A percentile compares a stretch with the other conserved stretches of the same genome.
These are phyloP conservation scores for Myxozyma kluyveri DNA, from an alignment of 805 yeast species.

Conservation along the genomic window DNA sequence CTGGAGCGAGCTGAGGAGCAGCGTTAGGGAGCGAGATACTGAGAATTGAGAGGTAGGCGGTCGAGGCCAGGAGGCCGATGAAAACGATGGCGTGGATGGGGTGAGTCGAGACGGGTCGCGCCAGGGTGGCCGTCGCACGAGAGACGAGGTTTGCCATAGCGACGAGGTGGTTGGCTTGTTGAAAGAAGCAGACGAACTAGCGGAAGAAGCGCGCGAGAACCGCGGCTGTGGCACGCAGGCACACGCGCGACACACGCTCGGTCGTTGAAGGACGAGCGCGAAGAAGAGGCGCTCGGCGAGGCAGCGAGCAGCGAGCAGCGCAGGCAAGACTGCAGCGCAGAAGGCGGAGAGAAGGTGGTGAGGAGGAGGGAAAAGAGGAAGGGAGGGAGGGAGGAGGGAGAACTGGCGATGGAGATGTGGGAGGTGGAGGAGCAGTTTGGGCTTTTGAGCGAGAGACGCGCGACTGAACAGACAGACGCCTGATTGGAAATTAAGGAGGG, in stretches of 20 bases:
- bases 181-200: background rate
- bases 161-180: background rate
- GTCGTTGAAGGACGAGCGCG: background rate
- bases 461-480: background rate
- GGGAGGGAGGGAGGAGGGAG: background rate
- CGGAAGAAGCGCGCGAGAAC: background rate
- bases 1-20: slow-evolving; percentile 22
- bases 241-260: background rate
- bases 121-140: slow-evolving; percentile 20
- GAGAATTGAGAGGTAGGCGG: slow-evolving; percentile 68
- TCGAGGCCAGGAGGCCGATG: slow-evolving; percentile 70
- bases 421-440: background rate
- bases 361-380: background rate
- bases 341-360: background rate
- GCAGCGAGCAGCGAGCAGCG: too few species aligned
- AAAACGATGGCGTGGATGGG: slow-evolving; percentile 84
- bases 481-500: too few species aligned
- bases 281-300: too few species aligned
- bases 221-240: background rate
- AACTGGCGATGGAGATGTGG: background rate
- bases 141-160: slow-evolving; percentile 21
- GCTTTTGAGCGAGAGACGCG: slow-evolving; percentile 1
- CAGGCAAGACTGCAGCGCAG: background rate
- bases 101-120: slow-evolving; percentile 35
- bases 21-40: slow-evolving; percentile 40